Evolutionary conservation across 140 eudicot species (phyloP).

Genomic region (Flaveria floridana): DNA sequence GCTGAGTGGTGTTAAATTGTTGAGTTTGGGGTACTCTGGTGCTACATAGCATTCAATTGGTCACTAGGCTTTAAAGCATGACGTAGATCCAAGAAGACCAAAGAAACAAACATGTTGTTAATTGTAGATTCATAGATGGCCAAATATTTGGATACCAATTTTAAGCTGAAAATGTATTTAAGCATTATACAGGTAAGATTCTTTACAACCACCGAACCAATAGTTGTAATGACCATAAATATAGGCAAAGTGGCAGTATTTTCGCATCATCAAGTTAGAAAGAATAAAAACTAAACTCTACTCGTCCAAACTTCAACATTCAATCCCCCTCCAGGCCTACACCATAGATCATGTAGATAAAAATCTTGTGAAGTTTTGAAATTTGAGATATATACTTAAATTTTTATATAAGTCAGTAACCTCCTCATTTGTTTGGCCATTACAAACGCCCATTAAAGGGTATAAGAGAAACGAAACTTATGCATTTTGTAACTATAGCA

Average conservation of each 20-base stretch:
- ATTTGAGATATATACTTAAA: background rate
- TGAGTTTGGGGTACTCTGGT: background rate
- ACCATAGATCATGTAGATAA: background rate
- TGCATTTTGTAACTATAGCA: background rate
- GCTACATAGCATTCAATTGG: background rate
- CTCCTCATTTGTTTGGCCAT: slow-evolving; percentile 4
- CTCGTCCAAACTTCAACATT: background rate
- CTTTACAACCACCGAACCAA: background rate
- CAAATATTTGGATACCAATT: background rate
- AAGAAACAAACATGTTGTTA: background rate
- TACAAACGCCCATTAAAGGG: background rate
- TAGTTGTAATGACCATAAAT: background rate
- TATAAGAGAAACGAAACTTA: background rate
- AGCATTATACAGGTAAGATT: background rate
- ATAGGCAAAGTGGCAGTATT: background rate
- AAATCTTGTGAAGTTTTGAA: background rate
- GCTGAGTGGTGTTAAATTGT: background rate
- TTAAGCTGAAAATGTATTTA: background rate
- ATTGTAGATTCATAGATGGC: background rate
- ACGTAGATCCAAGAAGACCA: background rate
- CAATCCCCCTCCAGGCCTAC: slow-evolving; percentile 2
- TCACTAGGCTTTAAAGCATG: background rate
- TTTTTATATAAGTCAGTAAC: background rate
- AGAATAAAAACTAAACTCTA: background rate
- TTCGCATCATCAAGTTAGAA: background rate